A percentile compares a stretch with the other conserved stretches of the same genome.
Evolutionary conservation across 78 protist species (phyloP).

Genomic region (Andalucia godoyi): DNA sequence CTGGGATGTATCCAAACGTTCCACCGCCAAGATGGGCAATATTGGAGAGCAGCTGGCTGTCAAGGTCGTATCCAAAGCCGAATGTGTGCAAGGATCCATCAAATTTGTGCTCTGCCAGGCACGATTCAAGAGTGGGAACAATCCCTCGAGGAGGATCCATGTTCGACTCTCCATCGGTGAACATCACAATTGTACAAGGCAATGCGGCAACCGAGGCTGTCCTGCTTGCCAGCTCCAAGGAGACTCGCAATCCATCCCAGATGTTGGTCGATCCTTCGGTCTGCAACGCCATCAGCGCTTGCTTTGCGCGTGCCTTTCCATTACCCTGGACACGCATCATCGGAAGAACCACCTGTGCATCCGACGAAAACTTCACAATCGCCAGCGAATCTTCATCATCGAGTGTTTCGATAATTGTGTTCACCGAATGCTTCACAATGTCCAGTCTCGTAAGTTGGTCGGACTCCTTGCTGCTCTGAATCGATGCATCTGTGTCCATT

Average conservation of each 20-base stretch:
- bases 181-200: conserved; percentile 28
- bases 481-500: conserved; percentile 14
- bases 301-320: not conserved
- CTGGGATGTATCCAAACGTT: conserved; percentile 43
- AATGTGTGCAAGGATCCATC: conserved; percentile 22
- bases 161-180: conserved; percentile 57
- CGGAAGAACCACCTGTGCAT: conserved; percentile 12
- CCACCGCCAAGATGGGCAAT: conserved; percentile 30
- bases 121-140: conserved; percentile 13
- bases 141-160: conserved; percentile 42
- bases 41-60: conserved; percentile 29
- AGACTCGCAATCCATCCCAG: conserved; percentile 49
- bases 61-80: conserved; percentile 55
- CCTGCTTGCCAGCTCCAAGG: not conserved
- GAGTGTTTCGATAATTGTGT: conserved; percentile 21
- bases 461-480: conserved; percentile 7
- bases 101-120: conserved; percentile 20
- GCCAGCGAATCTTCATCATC: conserved; percentile 20
- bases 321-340: not conserved
- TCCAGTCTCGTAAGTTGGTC: conserved; percentile 43
- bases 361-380: conserved; percentile 21
- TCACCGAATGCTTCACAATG: conserved; percentile 46
- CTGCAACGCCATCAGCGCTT: not conserved
- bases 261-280: conserved; percentile 38
- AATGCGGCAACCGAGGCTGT: not conserved